Percentiles rank a stretch among this genome's conserved stretches.
These are phyloP conservation scores for Aureobasidium uvarum DNA, from an alignment of 2,329 filamentous ascomycete genomes.

Conservation along the genomic window DNA sequence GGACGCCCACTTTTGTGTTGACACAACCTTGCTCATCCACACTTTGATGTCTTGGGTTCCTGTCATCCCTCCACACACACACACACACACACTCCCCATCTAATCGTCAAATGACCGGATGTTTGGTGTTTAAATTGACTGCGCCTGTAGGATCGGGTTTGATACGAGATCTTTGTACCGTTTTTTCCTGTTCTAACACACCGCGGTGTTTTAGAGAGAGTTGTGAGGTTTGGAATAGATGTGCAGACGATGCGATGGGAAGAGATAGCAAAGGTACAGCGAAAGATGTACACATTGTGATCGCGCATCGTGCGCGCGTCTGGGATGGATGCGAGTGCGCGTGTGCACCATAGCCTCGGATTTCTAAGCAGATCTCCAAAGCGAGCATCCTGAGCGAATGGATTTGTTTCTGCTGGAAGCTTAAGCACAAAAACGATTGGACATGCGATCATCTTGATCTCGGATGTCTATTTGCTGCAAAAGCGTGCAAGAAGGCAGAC, in stretches of 20 bases:
- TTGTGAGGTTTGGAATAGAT: not conserved
- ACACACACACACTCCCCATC: not conserved
- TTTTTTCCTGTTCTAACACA: not conserved
- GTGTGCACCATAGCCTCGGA: not conserved
- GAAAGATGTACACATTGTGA: not conserved
- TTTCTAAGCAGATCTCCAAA: not conserved
- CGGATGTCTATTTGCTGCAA: not conserved
- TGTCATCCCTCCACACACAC: not conserved
- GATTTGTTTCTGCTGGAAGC: not conserved
- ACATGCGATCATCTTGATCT: not conserved
- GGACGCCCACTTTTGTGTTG: not conserved
- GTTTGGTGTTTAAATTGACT: not conserved
- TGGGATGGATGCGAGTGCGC: not conserved
- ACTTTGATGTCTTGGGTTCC: not conserved
- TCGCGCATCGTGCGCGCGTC: conserved; percentile 4
- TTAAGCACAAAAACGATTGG: not conserved
- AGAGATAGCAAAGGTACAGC: not conserved
- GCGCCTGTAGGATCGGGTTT: not conserved
- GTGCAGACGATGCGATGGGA: not conserved
- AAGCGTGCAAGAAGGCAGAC: not conserved
- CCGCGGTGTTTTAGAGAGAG: not conserved
- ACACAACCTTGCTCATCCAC: not conserved
- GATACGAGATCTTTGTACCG: not conserved
- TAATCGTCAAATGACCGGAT: conserved; percentile 20
- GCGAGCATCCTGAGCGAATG: not conserved